Base-by-base conservation (phyloP, 192 early-diverging fungal species). In the Coemansia sp. region DNA sequence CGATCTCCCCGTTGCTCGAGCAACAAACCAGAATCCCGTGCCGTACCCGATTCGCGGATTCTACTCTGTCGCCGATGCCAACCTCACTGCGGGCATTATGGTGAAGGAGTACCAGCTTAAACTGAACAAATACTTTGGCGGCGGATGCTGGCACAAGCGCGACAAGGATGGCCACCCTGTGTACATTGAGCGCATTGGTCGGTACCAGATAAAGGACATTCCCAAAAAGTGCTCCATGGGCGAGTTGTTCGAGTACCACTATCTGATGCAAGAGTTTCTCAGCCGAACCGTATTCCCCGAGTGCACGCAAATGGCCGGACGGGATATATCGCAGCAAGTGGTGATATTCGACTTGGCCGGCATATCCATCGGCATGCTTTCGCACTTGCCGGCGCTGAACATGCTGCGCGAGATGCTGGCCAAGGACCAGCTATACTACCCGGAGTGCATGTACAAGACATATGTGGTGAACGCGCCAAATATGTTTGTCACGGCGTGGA, bases 391-490 rank as follows among this genome's bases (percentile, higher is more conserved):
- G 42, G 87, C 85, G 10, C 68, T 91, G 38, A 83, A 86, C 35
- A 86, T 87, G 73, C 70, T 88, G 44, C 78, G 87, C 37, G 83
- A 86, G 58, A 85, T 97, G 48, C 84, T 90, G 24, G 83, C 88
- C 41, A 88, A 90, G 70, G 93, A 95, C 65, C 93, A 96, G 67
- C 88, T 93, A 57, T 90, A 93, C 66, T 98, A 98, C 62, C 96
- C 96, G 12, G 96, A 97, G 72, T 91, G 88, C 71, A 83, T 97
- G 57, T 88, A 90, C 64, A 91, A 88, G 62, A 90, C 96, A 55
- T 97, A 88, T 60, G 85, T 98, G 34, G 91, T 98, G 68, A 98
- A 98, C 73, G 89, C 92, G 52, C 96, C 96, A 4, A 86, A 82
- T 56, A 85, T 94, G 41, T 98, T 98, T 83, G 83, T 88, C 38